phyloP scores from a whole-genome alignment of 441 rosid species.

The Bruguiera hainesii region DNA sequence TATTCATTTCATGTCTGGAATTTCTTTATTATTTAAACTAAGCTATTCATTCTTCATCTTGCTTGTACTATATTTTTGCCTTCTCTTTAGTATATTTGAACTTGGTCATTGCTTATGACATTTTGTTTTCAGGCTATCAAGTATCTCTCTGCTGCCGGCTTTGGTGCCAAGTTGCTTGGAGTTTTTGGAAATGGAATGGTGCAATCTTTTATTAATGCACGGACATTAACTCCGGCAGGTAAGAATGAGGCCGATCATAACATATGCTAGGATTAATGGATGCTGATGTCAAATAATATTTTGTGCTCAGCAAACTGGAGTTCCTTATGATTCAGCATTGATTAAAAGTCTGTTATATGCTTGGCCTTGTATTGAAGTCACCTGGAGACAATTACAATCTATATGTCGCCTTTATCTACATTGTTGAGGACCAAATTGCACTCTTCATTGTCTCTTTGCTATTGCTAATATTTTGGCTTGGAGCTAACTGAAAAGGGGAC shows the following conservation, averaged over 20 bases:
- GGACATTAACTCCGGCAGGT: constrained; percentile 78
- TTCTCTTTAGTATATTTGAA: constrained; percentile 5
- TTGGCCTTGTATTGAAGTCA: too few relatives aligned
- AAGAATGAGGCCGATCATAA: constrained; percentile 6
- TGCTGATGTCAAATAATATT: too few relatives aligned
- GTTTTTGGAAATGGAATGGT: constrained; percentile 96
- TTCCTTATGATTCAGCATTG: too few relatives aligned
- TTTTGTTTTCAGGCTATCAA: constrained; percentile 69
- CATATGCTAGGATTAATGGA: constrained; percentile 1
- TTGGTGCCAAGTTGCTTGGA: constrained; percentile 94
- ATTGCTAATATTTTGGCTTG: not conserved
- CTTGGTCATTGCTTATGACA: constrained; percentile 18
- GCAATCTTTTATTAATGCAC: constrained; percentile 84
- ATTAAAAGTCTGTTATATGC: too few relatives aligned
- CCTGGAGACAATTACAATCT: too few relatives aligned
- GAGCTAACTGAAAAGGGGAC: not conserved
- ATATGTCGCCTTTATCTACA: too few relatives aligned
- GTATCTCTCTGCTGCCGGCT: constrained; percentile 92
- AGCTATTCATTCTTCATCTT: constrained; percentile 9
- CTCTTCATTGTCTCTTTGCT: not conserved
- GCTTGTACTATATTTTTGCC: not conserved
- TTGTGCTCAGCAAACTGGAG: too few relatives aligned
- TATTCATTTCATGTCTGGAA: not conserved
- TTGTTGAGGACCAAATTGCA: not conserved
- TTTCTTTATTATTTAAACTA: not conserved